Conservation (phyloP, 116 monocot genomes). For the Iris pallida region DNA sequence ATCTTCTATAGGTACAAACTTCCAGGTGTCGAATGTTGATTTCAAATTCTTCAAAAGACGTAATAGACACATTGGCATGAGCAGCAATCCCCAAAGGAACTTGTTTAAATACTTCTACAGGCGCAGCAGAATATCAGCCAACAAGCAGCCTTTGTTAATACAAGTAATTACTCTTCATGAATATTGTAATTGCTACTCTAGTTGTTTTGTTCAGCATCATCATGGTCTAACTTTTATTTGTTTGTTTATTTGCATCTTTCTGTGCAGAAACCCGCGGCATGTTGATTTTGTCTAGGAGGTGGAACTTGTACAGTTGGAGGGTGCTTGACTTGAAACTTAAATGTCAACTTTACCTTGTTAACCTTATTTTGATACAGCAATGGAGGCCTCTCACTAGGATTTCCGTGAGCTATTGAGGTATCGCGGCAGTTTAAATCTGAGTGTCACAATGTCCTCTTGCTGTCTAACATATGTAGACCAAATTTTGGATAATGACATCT, state of each 20-base stretch:
- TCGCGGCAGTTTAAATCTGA: too few relatives aligned
- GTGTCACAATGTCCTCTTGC: too few relatives aligned
- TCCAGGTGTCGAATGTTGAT: not conserved
- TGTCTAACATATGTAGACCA: too few relatives aligned
- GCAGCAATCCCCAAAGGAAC: not conserved
- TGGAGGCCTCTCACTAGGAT: too few relatives aligned
- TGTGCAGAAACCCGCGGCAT: not conserved
- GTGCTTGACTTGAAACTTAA: too few relatives aligned
- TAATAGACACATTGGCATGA: not conserved
- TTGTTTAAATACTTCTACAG: constrained; percentile 6
- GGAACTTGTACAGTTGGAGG: too few relatives aligned
- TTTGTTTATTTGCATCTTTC: not conserved
- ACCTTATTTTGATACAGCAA: too few relatives aligned
- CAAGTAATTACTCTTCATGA: not conserved
- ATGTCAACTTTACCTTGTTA: too few relatives aligned
- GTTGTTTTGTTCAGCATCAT: not conserved
- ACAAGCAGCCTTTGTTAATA: not conserved
- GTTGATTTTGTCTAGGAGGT: not conserved
- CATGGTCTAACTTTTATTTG: too few relatives aligned
- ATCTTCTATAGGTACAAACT: too few relatives aligned
- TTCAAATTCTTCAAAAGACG: constrained; percentile 2
- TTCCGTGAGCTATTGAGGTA: too few relatives aligned
- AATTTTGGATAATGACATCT: too few relatives aligned
- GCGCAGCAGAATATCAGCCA: constrained; percentile 3
- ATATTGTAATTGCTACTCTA: not conserved